Evolutionary conservation across 176 grass and related monocot genomes (phyloP).

Genomic region (Carex parvula): DNA sequence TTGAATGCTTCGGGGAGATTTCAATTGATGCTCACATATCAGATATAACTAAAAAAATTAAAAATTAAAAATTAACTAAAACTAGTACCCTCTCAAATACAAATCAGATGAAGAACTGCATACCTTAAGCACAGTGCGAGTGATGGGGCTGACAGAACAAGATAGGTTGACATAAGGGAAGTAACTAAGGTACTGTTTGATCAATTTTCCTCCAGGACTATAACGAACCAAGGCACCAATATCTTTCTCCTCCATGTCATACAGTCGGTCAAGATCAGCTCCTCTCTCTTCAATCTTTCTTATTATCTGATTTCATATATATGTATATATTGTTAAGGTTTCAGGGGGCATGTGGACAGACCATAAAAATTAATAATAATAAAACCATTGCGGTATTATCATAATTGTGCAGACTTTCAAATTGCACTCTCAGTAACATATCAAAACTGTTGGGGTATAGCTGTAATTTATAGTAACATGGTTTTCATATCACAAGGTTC

Average conservation of each 20-base stretch:
- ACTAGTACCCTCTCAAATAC: background rate
- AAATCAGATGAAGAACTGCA: background rate
- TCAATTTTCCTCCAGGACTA: conserved; percentile 81
- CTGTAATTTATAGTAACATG: background rate
- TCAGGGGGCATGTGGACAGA: background rate
- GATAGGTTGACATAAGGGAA: conserved; percentile 76
- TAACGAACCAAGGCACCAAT: conserved; percentile 81
- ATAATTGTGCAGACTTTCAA: background rate
- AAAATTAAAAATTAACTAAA: background rate
- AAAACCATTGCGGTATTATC: background rate
- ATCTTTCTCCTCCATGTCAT: conserved; percentile 98
- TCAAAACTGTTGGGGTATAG: background rate
- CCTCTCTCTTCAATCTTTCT: conserved; percentile 85
- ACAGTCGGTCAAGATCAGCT: conserved; percentile 73
- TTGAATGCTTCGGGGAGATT: background rate
- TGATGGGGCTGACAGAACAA: conserved; percentile 84
- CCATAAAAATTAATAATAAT: background rate
- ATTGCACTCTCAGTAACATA: background rate
- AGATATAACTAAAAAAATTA: background rate
- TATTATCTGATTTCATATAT: conserved; percentile 47
- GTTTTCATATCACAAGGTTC: background rate
- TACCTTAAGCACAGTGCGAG: conserved; percentile 97
- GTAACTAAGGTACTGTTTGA: conserved; percentile 78
- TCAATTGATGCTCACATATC: background rate
- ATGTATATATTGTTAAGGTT: background rate